Evolutionary conservation across 2,329 filamentous ascomycete species (phyloP).

Genomic region (Calonectria hawksworthii): DNA sequence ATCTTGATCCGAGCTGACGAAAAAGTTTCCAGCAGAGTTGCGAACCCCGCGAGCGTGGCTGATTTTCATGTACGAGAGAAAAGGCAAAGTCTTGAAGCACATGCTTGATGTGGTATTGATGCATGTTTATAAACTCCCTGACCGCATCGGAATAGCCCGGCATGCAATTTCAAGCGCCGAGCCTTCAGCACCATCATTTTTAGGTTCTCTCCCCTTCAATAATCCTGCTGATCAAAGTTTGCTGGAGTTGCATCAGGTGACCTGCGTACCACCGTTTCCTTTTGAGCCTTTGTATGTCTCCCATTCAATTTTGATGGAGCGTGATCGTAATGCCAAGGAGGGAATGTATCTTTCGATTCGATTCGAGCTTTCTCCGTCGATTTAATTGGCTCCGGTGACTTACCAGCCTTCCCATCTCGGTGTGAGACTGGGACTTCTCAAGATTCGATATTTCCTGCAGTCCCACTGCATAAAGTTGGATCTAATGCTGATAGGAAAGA

Average conservation of each 20-base stretch:
- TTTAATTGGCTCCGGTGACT: too few species aligned
- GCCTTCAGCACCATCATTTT: background rate
- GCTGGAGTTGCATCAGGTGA: too few species aligned
- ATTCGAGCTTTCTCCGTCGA: too few species aligned
- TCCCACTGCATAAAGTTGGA: background rate
- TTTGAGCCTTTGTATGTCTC: too few species aligned
- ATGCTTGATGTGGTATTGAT: background rate
- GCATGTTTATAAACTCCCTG: background rate
- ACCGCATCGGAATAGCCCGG: background rate
- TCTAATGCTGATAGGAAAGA: background rate
- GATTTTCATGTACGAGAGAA: background rate
- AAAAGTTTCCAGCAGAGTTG: background rate
- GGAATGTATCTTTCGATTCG: too few species aligned
- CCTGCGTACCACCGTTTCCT: too few species aligned
- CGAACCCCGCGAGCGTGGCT: background rate
- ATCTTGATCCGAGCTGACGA: background rate
- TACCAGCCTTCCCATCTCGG: too few species aligned
- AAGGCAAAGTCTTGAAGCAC: background rate
- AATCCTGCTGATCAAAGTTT: background rate
- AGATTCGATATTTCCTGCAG: background rate
- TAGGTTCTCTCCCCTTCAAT: background rate
- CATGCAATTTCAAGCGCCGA: background rate
- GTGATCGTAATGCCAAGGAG: too few species aligned
- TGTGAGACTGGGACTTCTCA: too few species aligned
- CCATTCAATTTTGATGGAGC: too few species aligned